Evolutionary conservation across 1,284 basidiomycete genomes (phyloP).

Genomic region (Pseudozyma thailandica): DNA sequence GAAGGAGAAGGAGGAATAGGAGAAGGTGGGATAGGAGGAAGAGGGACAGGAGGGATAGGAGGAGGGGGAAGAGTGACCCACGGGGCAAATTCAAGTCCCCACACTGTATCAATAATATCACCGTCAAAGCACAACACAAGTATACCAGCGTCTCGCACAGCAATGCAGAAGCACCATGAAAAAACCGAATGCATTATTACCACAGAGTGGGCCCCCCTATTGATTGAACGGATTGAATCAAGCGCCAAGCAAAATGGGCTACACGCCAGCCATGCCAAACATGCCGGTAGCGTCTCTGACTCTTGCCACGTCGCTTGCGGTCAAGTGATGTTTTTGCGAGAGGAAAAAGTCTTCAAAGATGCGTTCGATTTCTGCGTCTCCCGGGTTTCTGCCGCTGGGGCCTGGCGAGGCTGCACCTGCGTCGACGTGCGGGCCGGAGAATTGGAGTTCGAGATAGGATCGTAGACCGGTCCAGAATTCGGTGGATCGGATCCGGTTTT

Average conservation of each 20-base stretch:
- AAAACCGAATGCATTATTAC: background rate
- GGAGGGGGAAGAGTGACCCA: too few species aligned
- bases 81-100: too few species aligned
- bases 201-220: background rate
- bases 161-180: too few species aligned
- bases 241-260: too few species aligned
- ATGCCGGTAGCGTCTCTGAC: slow-evolving; percentile 63
- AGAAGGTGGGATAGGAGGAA: slow-evolving; percentile 2
- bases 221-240: background rate
- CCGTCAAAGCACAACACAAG: slow-evolving; percentile 1
- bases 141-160: too few species aligned
- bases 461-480: slow-evolving; percentile 64
- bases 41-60: too few species aligned
- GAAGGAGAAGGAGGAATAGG: too few species aligned
- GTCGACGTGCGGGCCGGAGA: slow-evolving; percentile 39
- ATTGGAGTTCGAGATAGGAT: slow-evolving; percentile 56
- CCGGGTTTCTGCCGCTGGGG: slow-evolving; percentile 33
- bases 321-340: slow-evolving; percentile 61
- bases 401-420: slow-evolving; percentile 41
- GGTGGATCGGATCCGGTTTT: slow-evolving; percentile 49
- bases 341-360: slow-evolving; percentile 67
- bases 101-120: slow-evolving; percentile 4
- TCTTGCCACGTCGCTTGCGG: slow-evolving; percentile 61
- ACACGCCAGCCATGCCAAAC: slow-evolving; percentile 61
- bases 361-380: slow-evolving; percentile 61